phyloP scores from a whole-genome alignment of 2,329 filamentous ascomycete species.

The Endocalyx cinctus region DNA sequence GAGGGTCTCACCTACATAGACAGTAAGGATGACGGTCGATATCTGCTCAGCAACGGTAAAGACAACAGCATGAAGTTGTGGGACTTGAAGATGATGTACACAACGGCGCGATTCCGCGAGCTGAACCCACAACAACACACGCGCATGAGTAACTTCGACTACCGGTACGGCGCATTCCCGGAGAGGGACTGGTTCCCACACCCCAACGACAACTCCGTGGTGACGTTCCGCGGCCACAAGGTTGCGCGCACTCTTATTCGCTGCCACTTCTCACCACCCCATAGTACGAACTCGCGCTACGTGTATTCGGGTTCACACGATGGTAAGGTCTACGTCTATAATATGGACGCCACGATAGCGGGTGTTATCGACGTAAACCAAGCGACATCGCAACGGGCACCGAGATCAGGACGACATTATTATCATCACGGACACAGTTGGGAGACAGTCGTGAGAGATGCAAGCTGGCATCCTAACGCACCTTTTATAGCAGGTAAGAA shows the following conservation, averaged over 20 bases:
- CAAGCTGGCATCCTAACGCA: slow-evolving; percentile 83
- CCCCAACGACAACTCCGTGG: slow-evolving; percentile 82
- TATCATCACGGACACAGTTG: slow-evolving; percentile 55
- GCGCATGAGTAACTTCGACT: slow-evolving; percentile 62
- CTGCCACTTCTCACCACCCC: slow-evolving; percentile 89
- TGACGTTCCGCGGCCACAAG: slow-evolving; percentile 87
- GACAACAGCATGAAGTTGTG: slow-evolving; percentile 97
- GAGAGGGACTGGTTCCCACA: slow-evolving; percentile 65
- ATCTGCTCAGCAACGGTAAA: slow-evolving; percentile 90
- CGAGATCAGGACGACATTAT: too few relatives aligned
- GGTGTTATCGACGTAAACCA: slow-evolving; percentile 71
- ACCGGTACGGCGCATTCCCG: slow-evolving; percentile 64
- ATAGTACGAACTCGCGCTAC: slow-evolving; percentile 82
- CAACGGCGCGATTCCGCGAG: slow-evolving; percentile 57
- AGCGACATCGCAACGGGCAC: slow-evolving; percentile 64
- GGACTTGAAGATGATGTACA: slow-evolving; percentile 89
- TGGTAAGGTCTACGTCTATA: slow-evolving; percentile 87
- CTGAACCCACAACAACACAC: slow-evolving; percentile 53
- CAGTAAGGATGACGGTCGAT: slow-evolving; percentile 67
- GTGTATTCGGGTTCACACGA: slow-evolving; percentile 91
- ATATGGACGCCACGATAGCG: slow-evolving; percentile 82
- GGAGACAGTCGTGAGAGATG: slow-evolving; percentile 80
- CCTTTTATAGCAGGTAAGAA: slow-evolving; percentile 69
- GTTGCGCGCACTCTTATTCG: slow-evolving; percentile 88
- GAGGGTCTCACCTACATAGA: slow-evolving; percentile 66